Evolutionary conservation across 345 rosid species (phyloP).

Genomic region (Eucalyptus brandiana): DNA sequence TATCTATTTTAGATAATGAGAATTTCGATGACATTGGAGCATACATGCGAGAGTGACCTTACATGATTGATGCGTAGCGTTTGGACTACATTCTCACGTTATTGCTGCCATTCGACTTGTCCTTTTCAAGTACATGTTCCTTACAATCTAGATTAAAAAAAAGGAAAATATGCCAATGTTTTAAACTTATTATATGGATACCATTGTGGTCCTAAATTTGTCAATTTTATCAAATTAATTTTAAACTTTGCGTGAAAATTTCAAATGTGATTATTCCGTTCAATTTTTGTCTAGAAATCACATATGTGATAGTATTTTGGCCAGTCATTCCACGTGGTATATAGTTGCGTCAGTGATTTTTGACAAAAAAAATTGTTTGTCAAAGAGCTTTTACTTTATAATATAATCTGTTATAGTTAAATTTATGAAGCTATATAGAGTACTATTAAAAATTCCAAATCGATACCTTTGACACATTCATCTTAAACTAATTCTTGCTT

Average conservation of each 20-base stretch:
- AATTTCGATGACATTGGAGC: neutral
- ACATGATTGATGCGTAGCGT: neutral
- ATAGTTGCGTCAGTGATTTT: accelerated
- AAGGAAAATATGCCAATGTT: neutral
- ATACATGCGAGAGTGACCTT: neutral
- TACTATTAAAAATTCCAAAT: neutral
- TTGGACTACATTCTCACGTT: neutral
- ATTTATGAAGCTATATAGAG: neutral
- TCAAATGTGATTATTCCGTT: accelerated
- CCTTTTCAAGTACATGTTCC: neutral
- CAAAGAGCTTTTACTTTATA: neutral
- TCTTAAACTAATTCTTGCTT: neutral
- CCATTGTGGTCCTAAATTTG: neutral
- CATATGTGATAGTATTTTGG: neutral
- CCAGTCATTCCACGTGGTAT: accelerated
- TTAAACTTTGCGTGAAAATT: neutral
- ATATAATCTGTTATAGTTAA: neutral
- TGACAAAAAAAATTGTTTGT: neutral
- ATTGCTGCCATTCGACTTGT: neutral
- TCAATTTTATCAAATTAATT: neutral
- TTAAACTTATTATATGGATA: neutral
- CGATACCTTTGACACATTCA: neutral
- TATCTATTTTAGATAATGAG: no score
- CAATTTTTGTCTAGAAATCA: neutral
- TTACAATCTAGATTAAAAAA: neutral